Evolutionary conservation across 768 basidiomycete species (phyloP), one percentile per base, ranked within the genome.

Genomic region (Pleurotus platypus): DNA sequence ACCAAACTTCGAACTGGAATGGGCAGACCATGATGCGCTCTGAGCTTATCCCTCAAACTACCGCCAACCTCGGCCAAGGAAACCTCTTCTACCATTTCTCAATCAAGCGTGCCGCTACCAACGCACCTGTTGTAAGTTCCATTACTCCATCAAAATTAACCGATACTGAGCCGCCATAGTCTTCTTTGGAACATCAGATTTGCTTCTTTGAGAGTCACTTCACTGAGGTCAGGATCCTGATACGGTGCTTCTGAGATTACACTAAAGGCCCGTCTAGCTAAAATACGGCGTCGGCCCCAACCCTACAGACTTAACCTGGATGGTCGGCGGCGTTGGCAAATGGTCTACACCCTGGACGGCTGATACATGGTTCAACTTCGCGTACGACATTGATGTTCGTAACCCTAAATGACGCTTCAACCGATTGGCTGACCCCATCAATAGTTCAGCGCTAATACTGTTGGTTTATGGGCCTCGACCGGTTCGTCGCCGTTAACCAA

Each of bases 41-140:
- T 6, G 77, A 78, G 59, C 63, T 79, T 22, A 76, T 77, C 65
- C 70, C 69, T 58, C 74, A 72, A 66, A 83, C 82, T 24, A 73
- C 71, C 11, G 67, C 72, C 49, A 85, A 85, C 67, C 69, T 86
- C 20, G 83, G 85, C 2, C 71, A 75, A 11, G 84, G 83, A 0
- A 77, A 82, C 57, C 65, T 84, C 55, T 85, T 77, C 71, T 85
- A 85, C 68, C 84, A 85, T 70, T 85, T 85, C 71, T 83, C 82
- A 1, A 64, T 85, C 43, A 78, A 71, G 70, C 77, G 70, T 37
- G 67, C 75, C 22, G 60, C 63, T n/a, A 78, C 77, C 7, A 83
- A 82, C 64, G 70, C 76, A 3, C 82, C 82, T 2, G 78, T 81
- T 59, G 82, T 83, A 60, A 58, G 77, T 67, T 8, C 18, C 4